Evolutionary conservation across 1,284 basidiomycete species (phyloP), one percentile per base, ranked within the genome.

Genomic region (Cutaneotrichosporon cavernicola): DNA sequence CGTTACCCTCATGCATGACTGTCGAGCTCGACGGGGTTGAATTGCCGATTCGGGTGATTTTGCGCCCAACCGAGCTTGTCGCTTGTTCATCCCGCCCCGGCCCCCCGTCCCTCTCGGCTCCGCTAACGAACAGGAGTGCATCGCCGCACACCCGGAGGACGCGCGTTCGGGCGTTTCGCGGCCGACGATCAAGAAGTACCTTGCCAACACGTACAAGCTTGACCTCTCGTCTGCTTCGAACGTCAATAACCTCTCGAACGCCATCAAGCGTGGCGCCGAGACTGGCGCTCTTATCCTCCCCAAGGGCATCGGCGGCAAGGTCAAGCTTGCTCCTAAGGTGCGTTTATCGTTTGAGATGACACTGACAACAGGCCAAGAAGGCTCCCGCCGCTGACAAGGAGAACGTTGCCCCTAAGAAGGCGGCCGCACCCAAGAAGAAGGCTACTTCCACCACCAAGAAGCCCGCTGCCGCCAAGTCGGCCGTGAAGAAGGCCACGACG

Each of bases 161-260:
- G 87, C 89, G 66, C 90, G 92, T 69, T 78, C 80, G 67, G 93
- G 93, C 79, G 91, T 95, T 70, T 94, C 92, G 72, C 90, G 93
- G 63, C 90, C 89, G 65, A 88, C 89, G 76, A 92, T 97, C 83
- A 96, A 96, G 87, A 95, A 92, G 92, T 92, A 82, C 78, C 86
- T 90, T 47, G 87, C 89, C 71, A 87, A 89, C 70, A 86, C 84
- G 70, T 93, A 92, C 83, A 87, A 88, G 74, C 83, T 94, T 61
- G 87, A 88, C 72, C 88, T 92, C 68, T 88, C 87, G 64, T 73
- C 79, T 40, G 84, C 87, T 65, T 86, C 90, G 51, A 91, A 93
- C 82, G 86, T 84, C 74, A 88, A 86, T 67, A 90, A 92, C 81
- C 86, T 97, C 72, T 86, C 86, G 74, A 88, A 86, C 76, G 92